Base-by-base conservation (phyloP, 2,329 filamentous ascomycete species). In the Trichoderma atrobrunneum region DNA sequence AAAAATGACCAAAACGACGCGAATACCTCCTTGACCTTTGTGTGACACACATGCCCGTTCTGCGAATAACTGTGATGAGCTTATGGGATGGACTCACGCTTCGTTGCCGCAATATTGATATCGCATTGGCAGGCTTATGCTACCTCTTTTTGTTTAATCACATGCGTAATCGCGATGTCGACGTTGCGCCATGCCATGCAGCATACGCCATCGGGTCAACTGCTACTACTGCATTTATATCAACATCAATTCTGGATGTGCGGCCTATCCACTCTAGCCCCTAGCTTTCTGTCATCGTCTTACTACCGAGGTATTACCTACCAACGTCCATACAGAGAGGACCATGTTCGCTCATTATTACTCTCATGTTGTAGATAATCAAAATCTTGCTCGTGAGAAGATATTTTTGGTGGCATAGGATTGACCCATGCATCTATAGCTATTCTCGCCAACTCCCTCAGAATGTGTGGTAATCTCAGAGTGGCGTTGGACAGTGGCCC, bases 1-100 rank as follows among this genome's bases (percentile, higher is more conserved):
- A 70, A 70, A 70, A 78, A 79, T 68, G 76, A 73, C 61, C 65
- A 72, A 70, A 64, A 62, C 39, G 62, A 71, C 69, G 68, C 28
- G 30, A 10, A 62, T 16, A 43, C 30, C 48, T 48, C 26, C 51
- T 30, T 30, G 18, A 43, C 51, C 36, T 14, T 54, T 30, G 21
- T 36, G 60, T 71, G 68, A 71, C 57, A 60, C 68, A 70, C 57
- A 70, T 54, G 14, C 11, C n/a, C 24, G 28, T 51, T 14, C 10
- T 60, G 30, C 34, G 18, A 69, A 48, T 69, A 32, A 48, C 18
- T 30, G 24, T 59, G 66, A 62, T 51, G 28, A 62, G 39, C 18
- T 26, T 68, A 48, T 32, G 54, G 26, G n/a, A 34, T 24, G 51
- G 7, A 60, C 12, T 24, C 14, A 12, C 34, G 7, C 54, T 16